Base-by-base conservation (phyloP, 805 yeast genomes). In the Scheffersomyces coipomensis region DNA sequence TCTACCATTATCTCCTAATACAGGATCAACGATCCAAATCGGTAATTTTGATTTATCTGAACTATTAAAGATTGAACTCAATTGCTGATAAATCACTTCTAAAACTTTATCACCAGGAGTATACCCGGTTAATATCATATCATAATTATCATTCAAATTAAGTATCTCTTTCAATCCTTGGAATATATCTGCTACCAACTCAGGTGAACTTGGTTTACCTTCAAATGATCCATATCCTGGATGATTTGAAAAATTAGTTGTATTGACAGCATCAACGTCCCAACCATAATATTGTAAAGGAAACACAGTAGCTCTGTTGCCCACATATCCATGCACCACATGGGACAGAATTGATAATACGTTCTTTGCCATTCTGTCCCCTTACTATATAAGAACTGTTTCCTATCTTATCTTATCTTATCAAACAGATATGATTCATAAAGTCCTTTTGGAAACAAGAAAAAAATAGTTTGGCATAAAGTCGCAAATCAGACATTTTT, bases 1-100 rank as follows among this genome's bases (percentile, higher is more conserved):
- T 41, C 68, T 73, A 1, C 96, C 97, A 50, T 88, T 83, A 55
- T 91, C 98, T 10, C 98, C 98, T 57, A 91, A 64, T 1, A 91
- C 93, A 1, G 98, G 98, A 58, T 91, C 98, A 35, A 91, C 57
- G 4, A 90, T 71, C 81, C 91, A 80, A 13, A 76, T 60, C 0
- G 76, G 64, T 2, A 24, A 21, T 22, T 29, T 35, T 13, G 17
- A 21, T 36, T 31, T 48, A 53, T 34, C 63, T 11, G 15, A 2
- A 12, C 12, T n/a, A 13, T 27, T 27, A 15, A 27, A 27, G 8
- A 27, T 32, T 64, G 35, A 64, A 43, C 73, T 66, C 2, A 80
- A 55, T 33, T 57, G 49, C 11, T 68, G 55, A 29, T 71, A 72
- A 0, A 87, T 72, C 0, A 72, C 70, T 29, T 62, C 53, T 35